Conservation (phyloP, 208 protist genomes). For the Acanthamoeba royreba region DNA sequence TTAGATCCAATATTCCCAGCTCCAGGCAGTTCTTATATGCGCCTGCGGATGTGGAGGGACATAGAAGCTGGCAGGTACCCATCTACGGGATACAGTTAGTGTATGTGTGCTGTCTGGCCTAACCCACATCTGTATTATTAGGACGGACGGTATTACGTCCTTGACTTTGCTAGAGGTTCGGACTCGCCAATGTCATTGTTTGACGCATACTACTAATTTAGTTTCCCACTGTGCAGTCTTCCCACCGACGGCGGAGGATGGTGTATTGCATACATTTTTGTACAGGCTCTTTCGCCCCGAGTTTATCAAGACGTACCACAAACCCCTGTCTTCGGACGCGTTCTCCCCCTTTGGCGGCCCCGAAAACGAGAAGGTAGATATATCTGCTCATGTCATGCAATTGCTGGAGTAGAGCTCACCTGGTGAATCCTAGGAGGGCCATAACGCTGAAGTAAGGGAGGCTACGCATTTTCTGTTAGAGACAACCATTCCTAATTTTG, state of each 20-base stretch:
- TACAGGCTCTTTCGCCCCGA: background rate
- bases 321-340: background rate
- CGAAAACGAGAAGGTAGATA: background rate
- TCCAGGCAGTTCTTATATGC: background rate
- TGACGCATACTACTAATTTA: background rate
- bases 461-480: background rate
- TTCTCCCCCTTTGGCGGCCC: background rate
- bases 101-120: too few species aligned
- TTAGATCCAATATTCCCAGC: too few species aligned
- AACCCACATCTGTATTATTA: too few species aligned
- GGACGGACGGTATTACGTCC: background rate
- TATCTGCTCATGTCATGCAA: background rate
- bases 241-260: background rate
- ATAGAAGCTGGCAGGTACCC: background rate
- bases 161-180: background rate
- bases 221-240: background rate
- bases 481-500: background rate
- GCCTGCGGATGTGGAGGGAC: background rate
- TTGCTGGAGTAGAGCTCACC: background rate
- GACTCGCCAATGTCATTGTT: background rate
- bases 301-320: background rate
- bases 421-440: background rate
- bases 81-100: too few species aligned
- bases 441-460: background rate
- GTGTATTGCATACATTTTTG: background rate